A percentile compares a stretch with the other conserved stretches of the same genome.
Evolutionary conservation across 192 early-diverging fungal genomes (phyloP).

Genomic region (Mortierella alpina): DNA sequence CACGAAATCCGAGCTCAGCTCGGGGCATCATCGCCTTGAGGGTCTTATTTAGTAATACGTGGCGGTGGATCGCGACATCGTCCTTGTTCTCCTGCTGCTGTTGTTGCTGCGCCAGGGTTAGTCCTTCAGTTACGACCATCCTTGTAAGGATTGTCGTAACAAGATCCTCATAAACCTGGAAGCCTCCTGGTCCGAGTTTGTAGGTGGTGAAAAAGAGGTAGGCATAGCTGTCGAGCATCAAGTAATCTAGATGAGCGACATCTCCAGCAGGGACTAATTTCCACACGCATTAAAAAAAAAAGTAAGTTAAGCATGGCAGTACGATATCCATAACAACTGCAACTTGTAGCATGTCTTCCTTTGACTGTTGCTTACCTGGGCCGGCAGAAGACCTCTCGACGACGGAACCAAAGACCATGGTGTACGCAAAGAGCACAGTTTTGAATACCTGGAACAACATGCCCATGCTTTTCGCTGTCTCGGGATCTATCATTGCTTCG

Average conservation of each 20-base stretch:
- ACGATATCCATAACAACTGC: not conserved
- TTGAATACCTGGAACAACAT: constrained; percentile 63
- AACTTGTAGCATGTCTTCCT: not conserved
- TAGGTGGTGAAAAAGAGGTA: constrained; percentile 63
- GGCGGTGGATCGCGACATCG: constrained; percentile 5
- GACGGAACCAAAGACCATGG: constrained; percentile 58
- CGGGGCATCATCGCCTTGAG: constrained; percentile 36
- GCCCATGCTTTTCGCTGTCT: constrained; percentile 22
- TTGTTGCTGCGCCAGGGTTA: not conserved
- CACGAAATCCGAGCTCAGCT: constrained; percentile 28
- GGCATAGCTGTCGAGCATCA: constrained; percentile 58
- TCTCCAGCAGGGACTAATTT: constrained; percentile 18
- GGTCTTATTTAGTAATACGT: constrained; percentile 31
- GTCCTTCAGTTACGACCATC: constrained; percentile 40
- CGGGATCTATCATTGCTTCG: constrained; percentile 16
- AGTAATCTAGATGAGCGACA: constrained; percentile 18
- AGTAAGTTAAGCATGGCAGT: not conserved
- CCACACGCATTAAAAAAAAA: not conserved
- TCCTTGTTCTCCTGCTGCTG: not conserved
- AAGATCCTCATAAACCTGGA: constrained; percentile 63
- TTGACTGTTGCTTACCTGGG: constrained; percentile 6
- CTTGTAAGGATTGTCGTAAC: constrained; percentile 56
- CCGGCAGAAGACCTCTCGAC: constrained; percentile 39
- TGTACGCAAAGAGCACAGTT: constrained; percentile 59
- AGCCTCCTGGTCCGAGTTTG: constrained; percentile 54